A percentile compares a stretch with the other conserved stretches of the same genome.
These are phyloP conservation scores for Fraxinus excelsior DNA, from an alignment of 257 asterid species.

Conservation along the genomic window DNA sequence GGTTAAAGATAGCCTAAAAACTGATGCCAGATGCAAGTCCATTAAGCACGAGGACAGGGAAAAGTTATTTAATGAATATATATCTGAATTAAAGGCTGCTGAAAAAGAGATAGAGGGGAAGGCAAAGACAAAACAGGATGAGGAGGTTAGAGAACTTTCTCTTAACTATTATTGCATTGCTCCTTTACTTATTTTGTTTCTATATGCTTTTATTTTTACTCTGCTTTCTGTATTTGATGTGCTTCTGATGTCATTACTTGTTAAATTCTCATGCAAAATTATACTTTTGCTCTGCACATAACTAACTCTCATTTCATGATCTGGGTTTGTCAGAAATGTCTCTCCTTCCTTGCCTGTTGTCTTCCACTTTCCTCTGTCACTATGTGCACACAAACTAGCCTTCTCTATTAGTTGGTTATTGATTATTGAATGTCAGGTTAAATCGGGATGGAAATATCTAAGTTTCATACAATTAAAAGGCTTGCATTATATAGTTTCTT, in stretches of 20 bases:
- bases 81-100: constrained; percentile 76
- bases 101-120: constrained; percentile 57
- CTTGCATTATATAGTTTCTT: background rate
- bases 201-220: background rate
- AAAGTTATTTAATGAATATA: constrained; percentile 66
- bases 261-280: background rate
- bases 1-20: constrained; percentile 83
- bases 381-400: background rate
- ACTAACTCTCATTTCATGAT: constrained; percentile 5
- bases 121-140: constrained; percentile 64
- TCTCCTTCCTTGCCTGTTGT: background rate
- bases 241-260: background rate
- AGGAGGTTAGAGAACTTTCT: constrained; percentile 60
- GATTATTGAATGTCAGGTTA: background rate
- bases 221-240: background rate
- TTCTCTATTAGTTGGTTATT: background rate
- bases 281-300: background rate
- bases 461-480: background rate
- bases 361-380: background rate
- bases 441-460: background rate
- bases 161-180: constrained; percentile 8
- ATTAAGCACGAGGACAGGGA: constrained; percentile 90
- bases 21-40: constrained; percentile 87
- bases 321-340: constrained; percentile 1
- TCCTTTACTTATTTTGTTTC: constrained; percentile 10